These are phyloP conservation scores for Suillus plorans DNA, from an alignment of 768 basidiomycete species.

Conservation along the genomic window DNA sequence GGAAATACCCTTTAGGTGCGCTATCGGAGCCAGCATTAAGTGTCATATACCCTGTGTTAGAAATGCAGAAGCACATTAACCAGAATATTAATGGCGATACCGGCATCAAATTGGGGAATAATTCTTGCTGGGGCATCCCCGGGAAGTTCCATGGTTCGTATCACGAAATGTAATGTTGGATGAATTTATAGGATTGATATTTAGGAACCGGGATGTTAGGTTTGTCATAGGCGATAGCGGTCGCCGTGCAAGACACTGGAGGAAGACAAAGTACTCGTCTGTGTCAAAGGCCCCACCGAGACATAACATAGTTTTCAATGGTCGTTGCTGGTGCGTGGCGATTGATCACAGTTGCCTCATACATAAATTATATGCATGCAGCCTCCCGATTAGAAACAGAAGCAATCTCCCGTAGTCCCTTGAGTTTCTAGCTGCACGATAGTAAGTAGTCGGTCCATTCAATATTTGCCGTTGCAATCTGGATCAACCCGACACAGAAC, in stretches of 20 bases:
- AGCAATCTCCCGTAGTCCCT: background rate
- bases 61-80: background rate
- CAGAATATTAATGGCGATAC: background rate
- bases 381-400: background rate
- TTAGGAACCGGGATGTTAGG: background rate
- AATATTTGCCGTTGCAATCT: background rate
- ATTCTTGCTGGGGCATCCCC: background rate
- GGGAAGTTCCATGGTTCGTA: slow-evolving; percentile 4
- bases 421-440: background rate
- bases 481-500: background rate
- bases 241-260: background rate
- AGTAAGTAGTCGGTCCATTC: background rate
- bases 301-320: background rate
- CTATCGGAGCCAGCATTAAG: background rate
- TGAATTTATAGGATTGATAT: background rate
- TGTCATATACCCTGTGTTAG: background rate
- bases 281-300: background rate
- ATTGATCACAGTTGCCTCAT: background rate
- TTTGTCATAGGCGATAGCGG: slow-evolving; percentile 1
- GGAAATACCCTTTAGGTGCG: slow-evolving; percentile 11
- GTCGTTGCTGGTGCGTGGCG: background rate
- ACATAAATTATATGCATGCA: background rate
- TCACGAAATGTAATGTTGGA: background rate
- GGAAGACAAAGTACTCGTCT: background rate
- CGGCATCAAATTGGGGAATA: background rate